Base-by-base conservation (phyloP, 768 basidiomycete genomes). In the Collybia mongolica region DNA sequence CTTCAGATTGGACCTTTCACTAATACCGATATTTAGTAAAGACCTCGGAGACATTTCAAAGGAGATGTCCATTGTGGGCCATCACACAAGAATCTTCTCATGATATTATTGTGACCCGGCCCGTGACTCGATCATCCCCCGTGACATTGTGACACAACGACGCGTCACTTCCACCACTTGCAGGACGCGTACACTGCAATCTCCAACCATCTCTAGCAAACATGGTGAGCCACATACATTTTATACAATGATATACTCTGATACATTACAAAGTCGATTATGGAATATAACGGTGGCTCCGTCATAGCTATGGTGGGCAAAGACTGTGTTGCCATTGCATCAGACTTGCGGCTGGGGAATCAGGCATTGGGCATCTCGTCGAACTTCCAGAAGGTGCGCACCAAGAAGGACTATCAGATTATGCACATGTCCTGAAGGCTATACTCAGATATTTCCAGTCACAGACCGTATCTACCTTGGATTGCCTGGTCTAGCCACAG, bases 291-390 rank as follows among this genome's bases (percentile, higher is more conserved):
- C 79, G 95, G 95, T 75, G 97, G 97, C 73, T 97, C 95, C 73
- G 92, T 96, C 61, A 81, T 99, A 71, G 97, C 97, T 76, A 99
- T 99, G 97, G 88, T 89, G 52, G 97, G 97, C 55, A 98, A 98
- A 73, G 89, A 93, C 60, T 99, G 97, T 68, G 97, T 99, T 44
- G 97, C 97, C 46, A 98, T 98, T 72, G 97, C 96, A 22, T 93
- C 89, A 47, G 97, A 99, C 73, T 65, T 96, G 58, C 83, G 96
- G 55, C 74, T 98, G 48, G 97, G 97, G 52, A 90, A 87, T 56
- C 88, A 93, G 65, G 82, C 90, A 5, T 66, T 95, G 60, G 86
- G 90, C 29, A 84, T 98, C 44, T 87, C 95, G 6, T 82, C 86
- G 43, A 90, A 98, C 72, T 98, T 96, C 67, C 88, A 98, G 67